These are phyloP conservation scores for Rheum nobile DNA, from an alignment of 148 eudicot species.

Conservation along the genomic window DNA sequence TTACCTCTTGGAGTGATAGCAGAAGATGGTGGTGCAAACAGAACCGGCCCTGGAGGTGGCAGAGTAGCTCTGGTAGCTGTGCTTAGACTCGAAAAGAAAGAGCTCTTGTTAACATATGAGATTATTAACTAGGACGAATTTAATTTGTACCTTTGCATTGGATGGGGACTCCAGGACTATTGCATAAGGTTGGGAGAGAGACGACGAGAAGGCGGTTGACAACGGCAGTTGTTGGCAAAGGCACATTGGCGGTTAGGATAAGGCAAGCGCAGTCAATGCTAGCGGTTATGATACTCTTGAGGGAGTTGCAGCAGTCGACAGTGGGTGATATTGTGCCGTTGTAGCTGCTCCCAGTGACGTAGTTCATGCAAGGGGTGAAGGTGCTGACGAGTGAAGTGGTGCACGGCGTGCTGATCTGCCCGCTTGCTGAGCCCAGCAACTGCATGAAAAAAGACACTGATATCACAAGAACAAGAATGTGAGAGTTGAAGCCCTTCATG, in stretches of 20 bases:
- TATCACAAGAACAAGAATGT: background rate
- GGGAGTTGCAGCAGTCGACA: constrained; percentile 38
- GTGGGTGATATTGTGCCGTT: constrained; percentile 39
- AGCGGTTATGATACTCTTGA: constrained; percentile 29
- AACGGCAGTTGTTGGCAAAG: constrained; percentile 26
- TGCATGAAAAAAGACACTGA: background rate
- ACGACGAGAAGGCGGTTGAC: constrained; percentile 7
- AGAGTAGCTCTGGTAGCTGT: background rate
- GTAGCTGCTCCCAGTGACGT: constrained; percentile 46
- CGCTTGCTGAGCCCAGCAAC: constrained; percentile 15
- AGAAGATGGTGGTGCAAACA: constrained; percentile 8
- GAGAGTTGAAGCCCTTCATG: background rate
- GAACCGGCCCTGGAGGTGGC: constrained; percentile 4
- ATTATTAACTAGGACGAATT: no score
- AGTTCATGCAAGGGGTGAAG: constrained; percentile 64
- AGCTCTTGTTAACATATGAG: background rate
- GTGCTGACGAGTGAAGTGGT: constrained; percentile 33
- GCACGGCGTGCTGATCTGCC: constrained; percentile 45
- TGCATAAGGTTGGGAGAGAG: constrained; percentile 12
- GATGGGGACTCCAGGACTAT: constrained; percentile 1
- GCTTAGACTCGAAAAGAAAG: background rate
- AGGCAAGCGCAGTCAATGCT: constrained; percentile 66
- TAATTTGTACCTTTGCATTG: constrained; percentile 52
- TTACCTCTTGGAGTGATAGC: background rate
- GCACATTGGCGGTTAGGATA: constrained; percentile 58